Percentiles rank a stretch among this genome's conserved stretches.
Evolutionary conservation across 805 yeast species (phyloP).

Genomic region (Hanseniaspora thailandica): DNA sequence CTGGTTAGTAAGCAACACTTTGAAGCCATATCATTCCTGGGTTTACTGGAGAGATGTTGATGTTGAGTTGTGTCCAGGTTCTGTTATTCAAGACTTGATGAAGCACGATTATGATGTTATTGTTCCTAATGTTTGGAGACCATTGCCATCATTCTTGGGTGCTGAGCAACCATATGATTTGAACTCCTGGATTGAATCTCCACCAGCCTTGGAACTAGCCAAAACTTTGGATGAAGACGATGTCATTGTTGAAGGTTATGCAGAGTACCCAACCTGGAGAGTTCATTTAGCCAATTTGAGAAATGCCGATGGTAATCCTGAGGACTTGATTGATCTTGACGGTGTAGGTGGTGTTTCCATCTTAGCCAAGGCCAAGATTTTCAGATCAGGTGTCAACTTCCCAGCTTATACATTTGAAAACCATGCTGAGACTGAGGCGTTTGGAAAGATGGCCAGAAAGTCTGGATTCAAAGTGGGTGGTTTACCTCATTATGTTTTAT

Average conservation of each 20-base stretch:
- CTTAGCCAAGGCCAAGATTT: conserved; percentile 59
- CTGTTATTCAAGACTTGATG: conserved; percentile 65
- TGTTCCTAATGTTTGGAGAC: conserved; percentile 92
- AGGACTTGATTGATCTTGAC: conserved; percentile 59
- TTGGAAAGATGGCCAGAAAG: conserved; percentile 65
- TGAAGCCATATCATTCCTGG: conserved; percentile 80
- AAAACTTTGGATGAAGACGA: conserved; percentile 59
- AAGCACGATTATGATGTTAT: conserved; percentile 56
- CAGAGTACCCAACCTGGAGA: conserved; percentile 78
- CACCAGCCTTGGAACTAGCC: conserved; percentile 60
- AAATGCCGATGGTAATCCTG: conserved; percentile 45
- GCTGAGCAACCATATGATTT: conserved; percentile 90
- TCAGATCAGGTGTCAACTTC: conserved; percentile 69
- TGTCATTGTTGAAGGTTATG: conserved; percentile 80
- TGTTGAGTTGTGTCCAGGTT: conserved; percentile 69
- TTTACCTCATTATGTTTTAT: conserved; percentile 74
- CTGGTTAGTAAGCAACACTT: conserved; percentile 64
- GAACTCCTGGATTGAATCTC: conserved; percentile 91
- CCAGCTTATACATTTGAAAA: conserved; percentile 75
- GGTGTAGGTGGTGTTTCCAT: conserved; percentile 86
- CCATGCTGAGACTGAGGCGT: conserved; percentile 82
- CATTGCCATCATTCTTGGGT: conserved; percentile 82
- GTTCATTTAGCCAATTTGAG: conserved; percentile 68
- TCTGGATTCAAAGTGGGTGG: conserved; percentile 83
- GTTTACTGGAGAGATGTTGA: conserved; percentile 87